These are phyloP conservation scores for Chaetomiaceae sp. DNA, from an alignment of 2,329 filamentous ascomycete species.

Conservation along the genomic window DNA sequence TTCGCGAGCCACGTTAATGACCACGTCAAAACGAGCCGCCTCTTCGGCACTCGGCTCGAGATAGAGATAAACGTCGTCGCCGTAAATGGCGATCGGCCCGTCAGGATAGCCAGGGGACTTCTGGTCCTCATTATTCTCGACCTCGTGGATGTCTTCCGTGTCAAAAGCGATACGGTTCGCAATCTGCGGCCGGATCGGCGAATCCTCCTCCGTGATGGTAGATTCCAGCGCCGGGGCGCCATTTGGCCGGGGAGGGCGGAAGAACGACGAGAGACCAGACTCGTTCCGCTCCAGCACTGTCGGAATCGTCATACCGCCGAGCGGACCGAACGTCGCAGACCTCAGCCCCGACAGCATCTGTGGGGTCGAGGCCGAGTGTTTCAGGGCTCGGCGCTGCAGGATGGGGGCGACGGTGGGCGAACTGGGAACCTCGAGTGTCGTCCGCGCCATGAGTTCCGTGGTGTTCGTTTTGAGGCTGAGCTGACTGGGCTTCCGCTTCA, in stretches of 20 bases:
- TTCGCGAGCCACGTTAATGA: conserved; percentile 79
- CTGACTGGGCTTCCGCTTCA: conserved; percentile 70
- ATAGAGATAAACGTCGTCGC: conserved; percentile 71
- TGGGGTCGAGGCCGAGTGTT: conserved; percentile 62
- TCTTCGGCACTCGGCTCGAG: conserved; percentile 73
- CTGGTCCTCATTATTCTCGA: conserved; percentile 69
- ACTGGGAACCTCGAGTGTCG: conserved; percentile 47
- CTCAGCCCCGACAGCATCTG: conserved; percentile 57
- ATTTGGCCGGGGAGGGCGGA: conserved; percentile 43
- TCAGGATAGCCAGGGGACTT: conserved; percentile 79
- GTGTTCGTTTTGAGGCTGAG: conserved; percentile 70
- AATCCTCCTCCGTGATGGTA: conserved; percentile 49
- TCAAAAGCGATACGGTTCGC: conserved; percentile 54
- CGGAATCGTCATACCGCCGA: conserved; percentile 59
- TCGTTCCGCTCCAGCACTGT: conserved; percentile 55
- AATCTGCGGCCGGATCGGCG: conserved; percentile 55
- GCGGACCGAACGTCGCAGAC: conserved; percentile 54
- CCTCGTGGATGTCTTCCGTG: conserved; percentile 56
- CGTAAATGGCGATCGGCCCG: conserved; percentile 76
- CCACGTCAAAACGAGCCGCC: conserved; percentile 70
- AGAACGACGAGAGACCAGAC: conserved; percentile 52
- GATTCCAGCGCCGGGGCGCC: conserved; percentile 30
- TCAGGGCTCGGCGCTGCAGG: conserved; percentile 55
- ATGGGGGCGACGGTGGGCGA: conserved; percentile 54
- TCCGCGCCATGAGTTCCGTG: conserved; percentile 46